Evolutionary conservation across 257 asterid genomes (phyloP).

Genomic region (Jacaranda mimosifolia): DNA sequence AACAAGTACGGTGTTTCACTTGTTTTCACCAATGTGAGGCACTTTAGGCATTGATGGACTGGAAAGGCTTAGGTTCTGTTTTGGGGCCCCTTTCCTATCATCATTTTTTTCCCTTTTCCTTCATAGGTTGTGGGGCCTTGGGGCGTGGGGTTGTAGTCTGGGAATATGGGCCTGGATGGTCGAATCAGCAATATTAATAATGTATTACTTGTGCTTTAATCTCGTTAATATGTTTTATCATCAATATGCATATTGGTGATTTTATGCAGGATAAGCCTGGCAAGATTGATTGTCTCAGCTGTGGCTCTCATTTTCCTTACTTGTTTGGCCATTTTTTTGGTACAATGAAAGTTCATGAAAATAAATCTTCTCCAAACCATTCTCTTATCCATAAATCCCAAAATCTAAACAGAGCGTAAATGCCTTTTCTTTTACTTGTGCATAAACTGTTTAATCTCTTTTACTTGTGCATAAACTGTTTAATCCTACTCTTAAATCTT

Average conservation of each 20-base stretch:
- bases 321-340: too few species aligned
- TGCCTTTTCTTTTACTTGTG: not conserved
- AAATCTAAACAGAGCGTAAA: not conserved
- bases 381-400: not conserved
- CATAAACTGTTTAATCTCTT: too few species aligned
- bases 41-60: conserved; percentile 77
- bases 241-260: not conserved
- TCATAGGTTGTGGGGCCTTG: too few species aligned
- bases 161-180: not conserved
- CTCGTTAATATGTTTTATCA: not conserved
- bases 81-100: not conserved
- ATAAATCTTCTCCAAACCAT: too few species aligned
- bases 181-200: not conserved
- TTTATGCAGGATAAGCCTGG: not conserved
- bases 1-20: conserved; percentile 86
- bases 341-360: too few species aligned
- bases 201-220: not conserved
- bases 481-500: too few species aligned
- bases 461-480: too few species aligned
- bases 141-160: not conserved
- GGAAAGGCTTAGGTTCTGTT: too few species aligned
- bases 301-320: not conserved
- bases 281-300: not conserved
- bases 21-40: conserved; percentile 84
- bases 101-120: too few species aligned